These are phyloP conservation scores for Nidularia pulvinata DNA, from an alignment of 768 basidiomycete genomes.

Conservation along the genomic window DNA sequence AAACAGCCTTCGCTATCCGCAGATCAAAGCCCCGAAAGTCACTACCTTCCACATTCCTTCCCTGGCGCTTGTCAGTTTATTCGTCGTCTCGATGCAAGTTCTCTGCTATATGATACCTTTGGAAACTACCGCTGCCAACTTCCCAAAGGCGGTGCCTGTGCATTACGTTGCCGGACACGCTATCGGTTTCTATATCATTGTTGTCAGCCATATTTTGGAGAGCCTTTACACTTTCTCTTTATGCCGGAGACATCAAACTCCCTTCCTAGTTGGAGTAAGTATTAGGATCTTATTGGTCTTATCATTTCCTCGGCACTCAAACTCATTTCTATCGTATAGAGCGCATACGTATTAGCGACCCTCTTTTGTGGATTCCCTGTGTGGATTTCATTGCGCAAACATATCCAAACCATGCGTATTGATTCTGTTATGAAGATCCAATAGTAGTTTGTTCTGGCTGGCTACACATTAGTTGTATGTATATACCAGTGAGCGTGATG, in stretches of 20 bases:
- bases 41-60: constrained; percentile 51
- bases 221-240: constrained; percentile 44
- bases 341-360: constrained; percentile 49
- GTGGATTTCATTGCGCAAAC: constrained; percentile 49
- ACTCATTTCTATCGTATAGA: constrained; percentile 26
- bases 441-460: constrained; percentile 17
- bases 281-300: neutral
- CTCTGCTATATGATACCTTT: constrained; percentile 6
- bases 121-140: too few species aligned
- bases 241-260: constrained; percentile 47
- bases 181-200: constrained; percentile 24
- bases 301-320: neutral
- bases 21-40: constrained; percentile 68
- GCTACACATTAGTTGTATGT: too few species aligned
- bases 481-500: too few species aligned
- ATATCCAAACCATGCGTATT: constrained; percentile 69
- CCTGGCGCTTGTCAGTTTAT: constrained; percentile 19
- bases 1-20: neutral
- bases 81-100: constrained; percentile 26
- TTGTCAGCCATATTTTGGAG: constrained; percentile 44
- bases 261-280: constrained; percentile 37
- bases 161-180: constrained; percentile 17
- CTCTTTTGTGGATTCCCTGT: constrained; percentile 56
- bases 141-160: constrained; percentile 16
- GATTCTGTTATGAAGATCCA: constrained; percentile 81